Base-by-base conservation (phyloP, 768 basidiomycete genomes). In the Ephemerocybe angulata region DNA sequence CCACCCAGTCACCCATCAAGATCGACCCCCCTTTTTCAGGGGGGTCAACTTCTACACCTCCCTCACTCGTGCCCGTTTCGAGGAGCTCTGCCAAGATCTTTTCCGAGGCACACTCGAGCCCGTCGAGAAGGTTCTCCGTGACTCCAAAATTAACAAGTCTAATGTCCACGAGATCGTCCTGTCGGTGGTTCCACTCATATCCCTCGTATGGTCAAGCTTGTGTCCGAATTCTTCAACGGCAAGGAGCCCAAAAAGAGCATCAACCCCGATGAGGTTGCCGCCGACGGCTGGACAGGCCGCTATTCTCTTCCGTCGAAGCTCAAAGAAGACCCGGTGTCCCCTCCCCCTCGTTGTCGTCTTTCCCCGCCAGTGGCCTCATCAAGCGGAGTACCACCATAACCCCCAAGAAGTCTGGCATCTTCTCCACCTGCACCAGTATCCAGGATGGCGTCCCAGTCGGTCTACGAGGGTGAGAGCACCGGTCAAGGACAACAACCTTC, bases 171-270 rank as follows among this genome's bases (percentile, higher is more conserved):
- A 98, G 71, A 96, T 98, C 60, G 95, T 98, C 65, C 81, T 98
- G 96, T 97, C 63, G 95, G 96, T 71, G 95, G 95, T 59, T 98
- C 95, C 46, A 98, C 96, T 53, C 94, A 93, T 85, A 98, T 98
- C 62, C 95, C 96, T 61, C 90, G 92, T 72, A 88, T 98, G 65
- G 87, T 93, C 70, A 94, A 97, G 76, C 90, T 98, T 68, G 92
- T 98, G 54, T 95, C 92, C 61, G 95, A 98, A 74, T 97, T 90
- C 84, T 98, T 98, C 83, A 91, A 91, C 71, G 94, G 95, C 70
- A 94, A 95, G 81, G 94, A 97, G 78, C 95, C 93, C 65, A 94
- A 93, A 82, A 96, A 95, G 84, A 89, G 88, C 76, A 98, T 98
- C 81, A 98, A 98, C 85, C 96, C 96, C 50, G 96, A 98, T 62